Evolutionary conservation across 192 early-diverging fungal species (phyloP), one percentile per base, ranked within the genome.

Genomic region (Gaertneriomyces semiglobifer): DNA sequence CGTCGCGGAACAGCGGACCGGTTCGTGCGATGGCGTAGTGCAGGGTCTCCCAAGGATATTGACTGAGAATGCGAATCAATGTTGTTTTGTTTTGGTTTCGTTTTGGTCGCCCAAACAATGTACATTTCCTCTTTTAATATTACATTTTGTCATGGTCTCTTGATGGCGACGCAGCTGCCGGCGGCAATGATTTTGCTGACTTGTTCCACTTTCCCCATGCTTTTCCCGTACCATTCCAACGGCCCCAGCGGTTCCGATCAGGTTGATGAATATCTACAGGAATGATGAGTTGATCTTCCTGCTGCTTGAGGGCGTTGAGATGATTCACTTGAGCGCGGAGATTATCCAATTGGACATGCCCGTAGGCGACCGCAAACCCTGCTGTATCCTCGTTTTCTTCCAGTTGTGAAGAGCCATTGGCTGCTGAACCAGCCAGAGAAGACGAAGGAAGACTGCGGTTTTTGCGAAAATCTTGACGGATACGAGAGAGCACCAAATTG

Each of bases 271-370:
- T 66, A 44, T 66, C 65, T 7, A 66, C 44, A 3, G 65, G 65
- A 4, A 66, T 66, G 40, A 66, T 66, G 14, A 66, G n/a, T 44
- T 66, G 65, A 11, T 53, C 50, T 42, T 66, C 65, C 6, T 58
- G 50, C 44, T 18, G 41, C 39, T 33, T 44, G 25, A 66, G 41
- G 0, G 19, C 3, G 6, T 44, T 16, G 7, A 66, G 40, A 58
- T 66, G 65, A 12, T 57, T 42, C 41, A 58, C 65, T 43, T 66
- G 65, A 6, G 41, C 12, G 19, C 25, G 25, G 7, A 66, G 65
- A 40, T 66, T 66, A n/a, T 66, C 65, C 54, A 66, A 19, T 55
- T 58, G 53, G 6, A 42, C 42, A 3, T 44, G 42, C 10, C 38
- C 65, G 44, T 42, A 43, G 9, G 39, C 8, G 8, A 66, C 5